Conservation (phyloP, 108 stramenopile genomes). For the Nitzschia putrida region DNA sequence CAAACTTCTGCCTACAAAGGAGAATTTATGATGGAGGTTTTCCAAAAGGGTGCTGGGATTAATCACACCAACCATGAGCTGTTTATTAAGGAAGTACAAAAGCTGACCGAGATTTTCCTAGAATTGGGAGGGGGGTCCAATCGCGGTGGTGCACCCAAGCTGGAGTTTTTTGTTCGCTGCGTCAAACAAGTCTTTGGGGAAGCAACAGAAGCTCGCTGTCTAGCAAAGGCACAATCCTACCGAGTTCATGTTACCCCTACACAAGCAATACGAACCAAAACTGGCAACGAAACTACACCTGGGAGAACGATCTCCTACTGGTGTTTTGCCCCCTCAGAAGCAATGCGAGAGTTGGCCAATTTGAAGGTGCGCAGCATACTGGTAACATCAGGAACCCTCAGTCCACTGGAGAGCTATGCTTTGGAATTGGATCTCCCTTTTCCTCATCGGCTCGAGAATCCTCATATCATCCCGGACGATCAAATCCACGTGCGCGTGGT, state of each 20-base stretch:
- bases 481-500: conserved; percentile 90
- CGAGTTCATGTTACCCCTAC: conserved; percentile 65
- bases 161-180: conserved; percentile 75
- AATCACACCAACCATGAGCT: conserved; percentile 71
- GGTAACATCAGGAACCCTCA: conserved; percentile 94
- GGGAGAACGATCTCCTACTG: conserved; percentile 90
- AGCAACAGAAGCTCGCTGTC: conserved; percentile 58
- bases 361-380: conserved; percentile 85
- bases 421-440: conserved; percentile 91
- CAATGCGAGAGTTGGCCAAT: conserved; percentile 86
- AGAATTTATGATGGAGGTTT: conserved; percentile 82
- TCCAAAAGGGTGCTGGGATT: conserved; percentile 68
- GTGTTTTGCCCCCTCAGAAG: conserved; percentile 97
- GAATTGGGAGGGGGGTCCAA: conserved; percentile 51
- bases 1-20: conserved; percentile 61
- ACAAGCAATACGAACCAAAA: conserved; percentile 5
- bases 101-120: conserved; percentile 72
- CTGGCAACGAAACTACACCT: conserved; percentile 12
- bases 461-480: conserved; percentile 86
- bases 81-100: conserved; percentile 60
- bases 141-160: conserved; percentile 43
- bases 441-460: conserved; percentile 86
- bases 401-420: conserved; percentile 89
- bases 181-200: conserved; percentile 80
- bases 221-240: conserved; percentile 80